Percentiles rank a stretch among this genome's conserved stretches.
phyloP scores from a whole-genome alignment of 2,329 filamentous ascomycete genomes.

The Podosphaera fusca region DNA sequence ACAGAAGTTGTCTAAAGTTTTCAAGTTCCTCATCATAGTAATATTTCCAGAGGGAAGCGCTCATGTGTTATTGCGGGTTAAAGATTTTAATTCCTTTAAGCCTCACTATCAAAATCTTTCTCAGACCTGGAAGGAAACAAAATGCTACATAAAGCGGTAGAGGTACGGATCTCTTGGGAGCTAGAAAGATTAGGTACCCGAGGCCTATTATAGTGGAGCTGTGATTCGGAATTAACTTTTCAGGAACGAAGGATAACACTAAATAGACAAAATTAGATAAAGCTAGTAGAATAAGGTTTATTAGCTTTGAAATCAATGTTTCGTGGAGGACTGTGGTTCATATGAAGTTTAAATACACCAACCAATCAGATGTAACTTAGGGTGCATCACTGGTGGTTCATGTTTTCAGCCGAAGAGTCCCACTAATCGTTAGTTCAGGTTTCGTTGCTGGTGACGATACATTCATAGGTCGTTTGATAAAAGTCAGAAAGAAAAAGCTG shows the following conservation, averaged over 20 bases:
- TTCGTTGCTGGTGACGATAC: no score
- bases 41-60: slow-evolving; percentile 86
- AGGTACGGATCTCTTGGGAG: not conserved
- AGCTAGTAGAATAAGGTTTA: not conserved
- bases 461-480: no score
- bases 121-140: slow-evolving; percentile 50
- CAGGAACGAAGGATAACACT: not conserved
- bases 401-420: no score
- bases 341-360: not conserved
- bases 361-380: not conserved
- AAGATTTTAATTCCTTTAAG: slow-evolving; percentile 15
- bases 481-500: no score
- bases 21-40: slow-evolving; percentile 98
- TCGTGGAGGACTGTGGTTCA: not conserved
- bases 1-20: slow-evolving; percentile 72
- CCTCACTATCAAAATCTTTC: slow-evolving; percentile 41
- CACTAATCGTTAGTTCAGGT: no score
- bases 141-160: not conserved
- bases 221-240: not conserved
- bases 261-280: not conserved
- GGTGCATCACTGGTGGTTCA: not conserved
- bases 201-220: not conserved
- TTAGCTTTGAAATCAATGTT: not conserved
- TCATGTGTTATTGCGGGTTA: slow-evolving; percentile 44
- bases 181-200: not conserved